Evolutionary conservation across 805 yeast species (phyloP), one percentile per base, ranked within the genome.

Genomic region (Trichomonascus vanleenenianus): DNA sequence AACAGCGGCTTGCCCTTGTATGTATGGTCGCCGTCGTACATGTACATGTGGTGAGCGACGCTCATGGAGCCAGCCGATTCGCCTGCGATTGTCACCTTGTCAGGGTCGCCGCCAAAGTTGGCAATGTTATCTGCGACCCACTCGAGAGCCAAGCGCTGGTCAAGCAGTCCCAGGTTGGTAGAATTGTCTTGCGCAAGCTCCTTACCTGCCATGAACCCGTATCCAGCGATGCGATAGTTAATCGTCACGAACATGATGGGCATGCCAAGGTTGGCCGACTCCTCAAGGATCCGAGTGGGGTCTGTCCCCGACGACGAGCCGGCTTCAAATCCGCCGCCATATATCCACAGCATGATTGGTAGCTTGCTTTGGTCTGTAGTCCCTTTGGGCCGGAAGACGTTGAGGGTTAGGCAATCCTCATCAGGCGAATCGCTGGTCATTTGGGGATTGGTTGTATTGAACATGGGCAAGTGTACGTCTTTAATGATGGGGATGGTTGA

Each of bases 21-120:
- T 11, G 40, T 36, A 14, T 39, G 12, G 19, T 34, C 38, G 5
- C 16, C 22, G 5, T 16, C 5, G 25, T 47, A 30, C 7, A 45
- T 18, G 8, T 40, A 12, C 48, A 52, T 33, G 25, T 47, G 52
- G 30, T 47, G 46, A 4, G 42, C 50, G 10, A 44, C 51, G 15
- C 39, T 30, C 30, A 46, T 46, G 9, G 50, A 65, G 30, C 71
- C 72, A 6, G 72, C 72, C 37, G 62, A 55, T 49, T 64, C 66
- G 8, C 72, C 71, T 50, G 60, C 55, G 14, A 67, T 53, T 2
- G 68, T 64, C 12, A 68, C 54, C 46, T 53, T 53, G 27, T 55
- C 51, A 3, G 63, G 58, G 48, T 67, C 56, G 30, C 72, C 71
- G 3, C 70, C 70, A 51, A 67, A 67, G 20, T 48, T 45, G 9